Conservation (phyloP, 306 rosid genomes). For the Hippophae rhamnoides region DNA sequence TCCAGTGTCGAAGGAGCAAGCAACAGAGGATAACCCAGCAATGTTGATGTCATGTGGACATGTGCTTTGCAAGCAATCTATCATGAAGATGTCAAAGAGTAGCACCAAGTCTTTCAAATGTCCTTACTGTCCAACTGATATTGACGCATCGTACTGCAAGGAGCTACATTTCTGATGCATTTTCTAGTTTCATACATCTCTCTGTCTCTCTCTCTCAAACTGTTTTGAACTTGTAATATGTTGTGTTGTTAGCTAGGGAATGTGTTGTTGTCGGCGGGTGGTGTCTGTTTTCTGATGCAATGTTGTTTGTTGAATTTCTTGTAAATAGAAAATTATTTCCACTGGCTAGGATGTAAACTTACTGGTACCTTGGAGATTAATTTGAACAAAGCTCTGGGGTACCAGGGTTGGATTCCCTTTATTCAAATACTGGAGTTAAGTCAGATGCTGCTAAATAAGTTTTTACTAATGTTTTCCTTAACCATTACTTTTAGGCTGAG, state of each 20-base stretch:
- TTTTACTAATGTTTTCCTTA: too few relatives aligned
- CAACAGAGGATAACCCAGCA: constrained; percentile 83
- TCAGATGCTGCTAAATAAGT: too few relatives aligned
- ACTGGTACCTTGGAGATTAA: neutral
- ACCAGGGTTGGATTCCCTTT: too few relatives aligned
- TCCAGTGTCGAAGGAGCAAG: constrained; percentile 89
- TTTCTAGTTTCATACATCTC: constrained; percentile 3
- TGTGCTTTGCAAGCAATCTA: constrained; percentile 91
- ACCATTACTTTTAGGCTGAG: too few relatives aligned
- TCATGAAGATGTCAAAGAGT: constrained; percentile 85
- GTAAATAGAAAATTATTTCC: constrained; percentile 59
- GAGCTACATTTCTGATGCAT: constrained; percentile 46
- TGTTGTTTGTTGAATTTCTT: constrained; percentile 23
- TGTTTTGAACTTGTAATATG: constrained; percentile 29
- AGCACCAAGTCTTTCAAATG: constrained; percentile 72
- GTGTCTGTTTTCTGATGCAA: constrained; percentile 21
- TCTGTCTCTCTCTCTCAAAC: constrained; percentile 19
- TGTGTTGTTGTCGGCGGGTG: constrained; percentile 20
- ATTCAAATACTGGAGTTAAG: too few relatives aligned
- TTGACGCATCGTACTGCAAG: constrained; percentile 50
- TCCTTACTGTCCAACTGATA: constrained; percentile 77
- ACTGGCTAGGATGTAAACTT: constrained; percentile 16
- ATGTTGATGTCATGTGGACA: constrained; percentile 91
- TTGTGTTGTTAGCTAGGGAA: constrained; percentile 18
- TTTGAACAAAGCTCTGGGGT: too few relatives aligned